phyloP scores from a whole-genome alignment of 192 early-diverging fungal genomes.

The Gaertneriomyces sp. region DNA sequence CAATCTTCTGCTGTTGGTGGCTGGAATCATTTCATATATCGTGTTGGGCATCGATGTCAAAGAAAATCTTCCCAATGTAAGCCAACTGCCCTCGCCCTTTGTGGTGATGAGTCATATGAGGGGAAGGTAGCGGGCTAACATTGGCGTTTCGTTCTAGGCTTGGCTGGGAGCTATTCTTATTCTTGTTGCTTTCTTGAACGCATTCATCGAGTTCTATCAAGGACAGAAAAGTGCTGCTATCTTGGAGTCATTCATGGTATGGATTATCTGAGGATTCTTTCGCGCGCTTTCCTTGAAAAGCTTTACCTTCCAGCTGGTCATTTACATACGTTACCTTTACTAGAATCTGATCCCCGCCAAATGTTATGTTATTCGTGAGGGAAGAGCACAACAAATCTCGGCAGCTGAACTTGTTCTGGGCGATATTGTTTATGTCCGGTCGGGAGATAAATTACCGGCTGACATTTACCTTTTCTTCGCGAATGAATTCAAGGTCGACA shows the following conservation, averaged over 20 bases:
- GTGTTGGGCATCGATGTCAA: conserved; percentile 72
- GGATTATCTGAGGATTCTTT: not conserved
- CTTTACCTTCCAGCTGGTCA: not conserved
- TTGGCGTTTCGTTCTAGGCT: not conserved
- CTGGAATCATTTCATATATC: conserved; percentile 79
- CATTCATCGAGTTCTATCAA: conserved; percentile 90
- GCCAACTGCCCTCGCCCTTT: conserved; percentile 9
- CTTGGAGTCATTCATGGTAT: conserved; percentile 80
- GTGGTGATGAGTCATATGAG: too few species aligned
- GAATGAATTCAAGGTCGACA: conserved; percentile 93
- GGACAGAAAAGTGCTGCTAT: conserved; percentile 83
- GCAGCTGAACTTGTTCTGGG: conserved; percentile 77
- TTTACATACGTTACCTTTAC: not conserved
- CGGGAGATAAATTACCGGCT: conserved; percentile 94
- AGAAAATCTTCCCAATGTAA: conserved; percentile 75
- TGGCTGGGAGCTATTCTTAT: conserved; percentile 81
- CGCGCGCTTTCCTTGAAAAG: not conserved
- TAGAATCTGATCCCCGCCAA: conserved; percentile 83
- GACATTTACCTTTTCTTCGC: conserved; percentile 77
- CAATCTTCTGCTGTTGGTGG: conserved; percentile 82
- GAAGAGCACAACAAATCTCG: conserved; percentile 60
- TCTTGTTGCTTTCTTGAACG: conserved; percentile 83
- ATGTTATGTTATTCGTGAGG: conserved; percentile 75
- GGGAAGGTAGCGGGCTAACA: too few species aligned
- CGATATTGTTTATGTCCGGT: conserved; percentile 82